Percentiles rank a stretch among this genome's conserved stretches.
phyloP scores from a whole-genome alignment of 192 early-diverging fungal species.

The Allomyces macrogynus region DNA sequence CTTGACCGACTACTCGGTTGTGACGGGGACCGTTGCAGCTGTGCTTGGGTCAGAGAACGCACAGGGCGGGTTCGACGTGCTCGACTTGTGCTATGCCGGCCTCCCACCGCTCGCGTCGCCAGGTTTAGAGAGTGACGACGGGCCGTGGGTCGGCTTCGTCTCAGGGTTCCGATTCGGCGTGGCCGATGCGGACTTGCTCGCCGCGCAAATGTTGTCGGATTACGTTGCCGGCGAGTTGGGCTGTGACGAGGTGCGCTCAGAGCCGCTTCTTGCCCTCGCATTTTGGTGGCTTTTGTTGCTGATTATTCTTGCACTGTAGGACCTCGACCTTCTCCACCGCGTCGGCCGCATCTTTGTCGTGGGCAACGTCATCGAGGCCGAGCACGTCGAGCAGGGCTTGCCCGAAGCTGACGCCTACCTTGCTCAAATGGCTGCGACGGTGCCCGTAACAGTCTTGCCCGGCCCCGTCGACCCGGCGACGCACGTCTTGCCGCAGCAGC shows the following conservation, averaged over 20 bases:
- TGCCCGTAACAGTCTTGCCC: conserved; percentile 62
- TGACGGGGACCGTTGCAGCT: conserved; percentile 63
- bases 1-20: conserved; percentile 29
- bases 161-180: conserved; percentile 56
- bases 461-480: conserved; percentile 60
- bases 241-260: conserved; percentile 2
- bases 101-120: conserved; percentile 28
- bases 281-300: no score
- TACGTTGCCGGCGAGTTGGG: conserved; percentile 61
- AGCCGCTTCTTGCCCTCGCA: neutral
- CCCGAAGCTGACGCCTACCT: conserved; percentile 41
- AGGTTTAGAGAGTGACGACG: conserved; percentile 3
- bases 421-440: conserved; percentile 31
- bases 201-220: conserved; percentile 54
- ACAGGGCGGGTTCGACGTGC: conserved; percentile 62
- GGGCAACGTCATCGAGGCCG: conserved; percentile 43
- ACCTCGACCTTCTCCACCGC: conserved; percentile 27
- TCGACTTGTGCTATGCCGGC: conserved; percentile 59
- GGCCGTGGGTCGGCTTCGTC: conserved; percentile 49
- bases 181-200: conserved; percentile 22
- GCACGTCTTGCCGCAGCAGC: conserved; percentile 65
- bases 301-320: conserved; percentile 11
- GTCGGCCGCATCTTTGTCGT: conserved; percentile 57
- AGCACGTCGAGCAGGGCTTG: conserved; percentile 11
- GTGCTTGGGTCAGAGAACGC: conserved; percentile 58